These are phyloP conservation scores for Halophytophthora polymorphica DNA, from an alignment of 352 stramenopile species.

Conservation along the genomic window DNA sequence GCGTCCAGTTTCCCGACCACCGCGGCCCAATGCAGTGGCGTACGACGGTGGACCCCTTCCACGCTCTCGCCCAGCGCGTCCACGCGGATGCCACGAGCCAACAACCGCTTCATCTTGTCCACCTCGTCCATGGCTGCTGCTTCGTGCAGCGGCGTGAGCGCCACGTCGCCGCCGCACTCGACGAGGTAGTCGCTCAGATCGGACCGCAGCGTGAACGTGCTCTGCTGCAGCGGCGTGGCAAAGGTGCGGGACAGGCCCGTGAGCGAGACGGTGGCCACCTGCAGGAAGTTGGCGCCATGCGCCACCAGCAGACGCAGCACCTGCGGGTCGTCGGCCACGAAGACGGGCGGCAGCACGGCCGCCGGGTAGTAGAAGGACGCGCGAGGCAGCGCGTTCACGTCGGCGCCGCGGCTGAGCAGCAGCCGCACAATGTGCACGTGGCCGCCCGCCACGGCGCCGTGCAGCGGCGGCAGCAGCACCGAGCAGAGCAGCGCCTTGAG, in stretches of 20 bases:
- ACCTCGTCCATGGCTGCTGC: slow-evolving; percentile 56
- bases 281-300: slow-evolving; percentile 64
- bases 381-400: slow-evolving; percentile 59
- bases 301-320: slow-evolving; percentile 61
- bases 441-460: slow-evolving; percentile 59
- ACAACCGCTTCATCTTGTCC: slow-evolving; percentile 35
- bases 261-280: slow-evolving; percentile 48
- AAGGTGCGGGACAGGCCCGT: slow-evolving; percentile 40
- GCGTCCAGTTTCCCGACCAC: slow-evolving; percentile 45
- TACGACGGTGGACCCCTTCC: slow-evolving; percentile 57
- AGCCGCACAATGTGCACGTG: slow-evolving; percentile 59
- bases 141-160: slow-evolving; percentile 72
- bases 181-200: slow-evolving; percentile 62
- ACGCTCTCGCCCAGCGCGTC: slow-evolving; percentile 62
- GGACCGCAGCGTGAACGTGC: slow-evolving; percentile 57
- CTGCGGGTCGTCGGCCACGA: slow-evolving; percentile 71
- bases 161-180: slow-evolving; percentile 67
- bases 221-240: slow-evolving; percentile 57
- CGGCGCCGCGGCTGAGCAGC: slow-evolving; percentile 51
- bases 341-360: slow-evolving; percentile 63
- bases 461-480: slow-evolving; percentile 65
- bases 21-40: slow-evolving; percentile 71
- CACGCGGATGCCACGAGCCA: slow-evolving; percentile 36
- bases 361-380: slow-evolving; percentile 67
- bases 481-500: slow-evolving; percentile 53